A percentile compares a stretch with the other conserved stretches of the same genome.
Conservation (phyloP, 306 rosid species). For the barrel medic (Medicago truncatula) region MtrunA17r5.0-ANR NC_053042.1:19452501-19453000, state of each 20-base stretch:
- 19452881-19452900: neutral
- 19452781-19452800: too few relatives aligned
- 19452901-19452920: neutral
- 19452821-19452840: too few relatives aligned
- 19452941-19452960: neutral
- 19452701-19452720: neutral
- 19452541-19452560: slow-evolving; percentile 57
- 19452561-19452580: slow-evolving; percentile 48
- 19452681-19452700: neutral
- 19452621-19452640: neutral
- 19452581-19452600: slow-evolving; percentile 13
- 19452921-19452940: neutral
- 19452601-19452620: slow-evolving; percentile 2
- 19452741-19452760: neutral
- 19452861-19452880: neutral
- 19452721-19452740: neutral
- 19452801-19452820: too few relatives aligned
- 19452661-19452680: neutral
- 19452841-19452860: neutral
- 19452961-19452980: neutral
- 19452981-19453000: neutral
- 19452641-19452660: neutral
- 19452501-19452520: slow-evolving; percentile 61
- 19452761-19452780: too few relatives aligned
- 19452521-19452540: slow-evolving; percentile 59